Percentiles rank a stretch among this genome's conserved stretches.
These are phyloP conservation scores for Camelina sativa DNA, from an alignment of 345 rosid genomes.

Conservation along the genomic window DNA sequence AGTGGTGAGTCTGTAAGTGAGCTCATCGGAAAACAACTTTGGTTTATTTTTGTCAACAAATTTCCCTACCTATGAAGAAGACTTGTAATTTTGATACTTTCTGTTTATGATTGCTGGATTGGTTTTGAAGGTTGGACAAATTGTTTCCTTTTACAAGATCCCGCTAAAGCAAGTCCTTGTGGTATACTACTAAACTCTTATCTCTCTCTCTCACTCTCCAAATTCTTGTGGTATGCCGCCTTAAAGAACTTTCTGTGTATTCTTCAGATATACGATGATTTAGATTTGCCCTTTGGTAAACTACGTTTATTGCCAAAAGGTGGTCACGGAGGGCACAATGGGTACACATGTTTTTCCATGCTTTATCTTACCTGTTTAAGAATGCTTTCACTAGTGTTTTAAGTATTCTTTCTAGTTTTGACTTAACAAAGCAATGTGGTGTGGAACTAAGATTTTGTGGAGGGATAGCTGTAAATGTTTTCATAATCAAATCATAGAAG, in stretches of 20 bases:
- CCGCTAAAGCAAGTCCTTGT: constrained; percentile 92
- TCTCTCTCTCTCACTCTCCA: constrained; percentile 5
- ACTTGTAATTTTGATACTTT: constrained; percentile 16
- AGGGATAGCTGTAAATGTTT: background rate
- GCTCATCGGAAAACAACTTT: constrained; percentile 44
- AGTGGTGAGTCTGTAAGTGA: constrained; percentile 98
- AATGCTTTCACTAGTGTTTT: background rate
- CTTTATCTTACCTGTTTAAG: background rate
- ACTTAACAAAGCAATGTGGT: constrained; percentile 9
- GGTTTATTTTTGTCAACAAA: constrained; percentile 1
- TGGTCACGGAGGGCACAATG: constrained; percentile 98
- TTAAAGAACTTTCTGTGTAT: constrained; percentile 15
- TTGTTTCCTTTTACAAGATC: constrained; percentile 85
- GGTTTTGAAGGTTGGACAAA: constrained; percentile 77
- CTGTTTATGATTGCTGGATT: constrained; percentile 23
- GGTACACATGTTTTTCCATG: constrained; percentile 50
- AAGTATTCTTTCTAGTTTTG: background rate
- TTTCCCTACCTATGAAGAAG: background rate
- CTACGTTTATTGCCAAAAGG: constrained; percentile 94
- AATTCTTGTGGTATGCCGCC: background rate
- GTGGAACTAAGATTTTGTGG: background rate
- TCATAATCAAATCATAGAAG: constrained; percentile 17
- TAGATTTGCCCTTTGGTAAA: constrained; percentile 92
- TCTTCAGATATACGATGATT: constrained; percentile 82
- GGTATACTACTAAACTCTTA: constrained; percentile 48